phyloP scores from a whole-genome alignment of 768 basidiomycete genomes.

The Tephrocybe sp. region DNA sequence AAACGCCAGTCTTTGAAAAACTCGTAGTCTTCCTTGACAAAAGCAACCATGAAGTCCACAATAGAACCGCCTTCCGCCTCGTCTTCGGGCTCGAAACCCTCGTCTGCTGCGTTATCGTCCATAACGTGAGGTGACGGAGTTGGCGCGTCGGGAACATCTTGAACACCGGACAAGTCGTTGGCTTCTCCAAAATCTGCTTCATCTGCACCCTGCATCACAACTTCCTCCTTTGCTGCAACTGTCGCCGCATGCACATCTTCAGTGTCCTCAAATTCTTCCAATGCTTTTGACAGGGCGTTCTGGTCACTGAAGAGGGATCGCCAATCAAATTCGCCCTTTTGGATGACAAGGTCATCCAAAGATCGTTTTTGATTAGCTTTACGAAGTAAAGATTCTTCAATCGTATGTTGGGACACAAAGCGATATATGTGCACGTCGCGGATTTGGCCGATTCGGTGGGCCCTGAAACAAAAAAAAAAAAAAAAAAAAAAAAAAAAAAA shows the following conservation, averaged over 20 bases:
- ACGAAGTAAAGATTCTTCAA: slow-evolving; percentile 94
- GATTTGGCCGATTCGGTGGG: slow-evolving; percentile 97
- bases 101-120: slow-evolving; percentile 28
- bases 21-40: slow-evolving; percentile 59
- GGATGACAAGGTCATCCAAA: slow-evolving; percentile 87
- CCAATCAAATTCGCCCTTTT: slow-evolving; percentile 95
- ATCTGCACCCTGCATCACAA: slow-evolving; percentile 72
- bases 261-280: slow-evolving; percentile 84
- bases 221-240: slow-evolving; percentile 72
- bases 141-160: slow-evolving; percentile 8
- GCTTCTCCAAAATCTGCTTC: slow-evolving; percentile 70
- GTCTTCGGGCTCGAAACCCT: slow-evolving; percentile 36
- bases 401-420: slow-evolving; percentile 85
- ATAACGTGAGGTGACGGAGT: slow-evolving; percentile 17
- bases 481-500: no score
- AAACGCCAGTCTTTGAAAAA: slow-evolving; percentile 74
- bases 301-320: slow-evolving; percentile 74
- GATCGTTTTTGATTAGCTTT: slow-evolving; percentile 98
- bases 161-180: slow-evolving; percentile 17
- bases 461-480: no score
- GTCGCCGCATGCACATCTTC: slow-evolving; percentile 85
- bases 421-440: slow-evolving; percentile 96
- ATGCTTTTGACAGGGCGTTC: slow-evolving; percentile 61
- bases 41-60: slow-evolving; percentile 81
- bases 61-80: slow-evolving; percentile 66